Evolutionary conservation across 257 asterid genomes (phyloP).

Genomic region (Capsicum baccatum): DNA sequence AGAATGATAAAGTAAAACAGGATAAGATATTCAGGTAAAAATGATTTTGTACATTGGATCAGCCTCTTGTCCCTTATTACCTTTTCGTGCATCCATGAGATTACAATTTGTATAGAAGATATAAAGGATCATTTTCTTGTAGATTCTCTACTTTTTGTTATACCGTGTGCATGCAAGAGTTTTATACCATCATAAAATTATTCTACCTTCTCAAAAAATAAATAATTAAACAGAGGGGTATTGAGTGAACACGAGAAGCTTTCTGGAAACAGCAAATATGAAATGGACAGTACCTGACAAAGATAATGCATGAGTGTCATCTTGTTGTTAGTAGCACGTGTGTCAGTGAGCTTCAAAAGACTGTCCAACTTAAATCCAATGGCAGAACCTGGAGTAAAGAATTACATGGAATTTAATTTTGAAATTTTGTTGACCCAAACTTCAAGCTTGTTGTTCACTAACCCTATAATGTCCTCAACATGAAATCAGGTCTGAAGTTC

Average conservation of each 20-base stretch:
- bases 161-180: not conserved
- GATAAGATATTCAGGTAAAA: not conserved
- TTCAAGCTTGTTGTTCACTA: not conserved
- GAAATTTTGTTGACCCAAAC: not conserved
- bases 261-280: slow-evolving; percentile 14
- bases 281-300: slow-evolving; percentile 63
- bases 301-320: slow-evolving; percentile 99
- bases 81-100: not conserved
- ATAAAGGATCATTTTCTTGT: not conserved
- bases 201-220: not conserved
- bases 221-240: slow-evolving; percentile 8
- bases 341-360: slow-evolving; percentile 92
- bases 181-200: not conserved
- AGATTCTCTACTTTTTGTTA: slow-evolving; percentile 11
- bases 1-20: not conserved
- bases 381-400: slow-evolving; percentile 64
- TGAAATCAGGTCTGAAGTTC: slow-evolving; percentile 13
- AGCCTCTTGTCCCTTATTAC: not conserved
- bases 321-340: slow-evolving; percentile 88
- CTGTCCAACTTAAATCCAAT: slow-evolving; percentile 98
- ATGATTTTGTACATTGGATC: not conserved
- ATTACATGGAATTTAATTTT: slow-evolving; percentile 21
- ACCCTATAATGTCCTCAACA: not conserved
- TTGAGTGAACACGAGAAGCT: not conserved
- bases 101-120: not conserved